These are phyloP conservation scores for Termitomyces titanicus DNA, from an alignment of 768 basidiomycete species.

Conservation along the genomic window DNA sequence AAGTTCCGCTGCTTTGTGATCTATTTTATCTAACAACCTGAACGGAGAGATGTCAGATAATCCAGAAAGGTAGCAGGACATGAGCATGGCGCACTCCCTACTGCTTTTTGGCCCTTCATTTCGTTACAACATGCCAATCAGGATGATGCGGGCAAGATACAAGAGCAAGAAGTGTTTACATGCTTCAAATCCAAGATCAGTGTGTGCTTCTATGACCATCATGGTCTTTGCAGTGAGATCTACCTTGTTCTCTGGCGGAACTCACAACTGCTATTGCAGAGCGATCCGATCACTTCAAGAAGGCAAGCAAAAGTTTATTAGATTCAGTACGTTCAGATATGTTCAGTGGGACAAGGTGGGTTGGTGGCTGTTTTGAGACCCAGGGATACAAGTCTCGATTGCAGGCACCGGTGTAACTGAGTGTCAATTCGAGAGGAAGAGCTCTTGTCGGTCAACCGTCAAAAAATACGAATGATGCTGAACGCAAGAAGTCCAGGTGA, in stretches of 20 bases:
- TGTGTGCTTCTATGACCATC: background rate
- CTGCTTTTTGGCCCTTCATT: background rate
- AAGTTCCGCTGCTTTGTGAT: background rate
- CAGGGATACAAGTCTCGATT: too few relatives aligned
- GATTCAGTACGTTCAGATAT: too few relatives aligned
- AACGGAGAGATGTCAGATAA: too few relatives aligned
- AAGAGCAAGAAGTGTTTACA: background rate
- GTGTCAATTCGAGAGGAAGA: too few relatives aligned
- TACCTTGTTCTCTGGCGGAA: background rate
- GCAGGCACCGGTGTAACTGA: too few relatives aligned
- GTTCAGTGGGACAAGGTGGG: too few relatives aligned
- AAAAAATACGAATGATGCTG: too few relatives aligned
- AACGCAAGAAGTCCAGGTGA: too few relatives aligned
- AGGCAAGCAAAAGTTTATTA: too few relatives aligned
- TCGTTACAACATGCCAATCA: background rate
- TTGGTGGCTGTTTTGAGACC: too few relatives aligned
- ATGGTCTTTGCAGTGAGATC: background rate
- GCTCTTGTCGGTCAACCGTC: too few relatives aligned
- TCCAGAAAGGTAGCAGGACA: background rate
- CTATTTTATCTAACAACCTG: background rate
- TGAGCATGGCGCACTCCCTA: background rate
- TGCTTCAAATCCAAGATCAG: background rate
- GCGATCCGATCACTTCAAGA: background rate
- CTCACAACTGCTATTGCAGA: background rate
- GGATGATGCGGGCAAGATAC: background rate